Percentiles rank a stretch among this genome's conserved stretches.
Conservation (phyloP, 1,139 yeast species). For the Yamadazyma jaroonii region DNA sequence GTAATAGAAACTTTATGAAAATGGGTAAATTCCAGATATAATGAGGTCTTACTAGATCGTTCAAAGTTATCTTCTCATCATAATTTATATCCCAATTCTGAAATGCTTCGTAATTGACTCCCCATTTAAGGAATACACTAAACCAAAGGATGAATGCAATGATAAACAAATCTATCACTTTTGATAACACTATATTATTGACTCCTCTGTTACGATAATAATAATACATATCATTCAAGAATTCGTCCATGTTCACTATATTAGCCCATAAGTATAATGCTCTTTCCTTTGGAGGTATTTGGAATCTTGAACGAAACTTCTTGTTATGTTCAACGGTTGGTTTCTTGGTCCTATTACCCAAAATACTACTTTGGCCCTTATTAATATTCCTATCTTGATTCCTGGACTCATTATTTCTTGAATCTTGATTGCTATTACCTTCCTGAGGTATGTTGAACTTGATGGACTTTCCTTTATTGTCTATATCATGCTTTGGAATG, state of each 20-base stretch:
- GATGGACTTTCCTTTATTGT: constrained; percentile 1
- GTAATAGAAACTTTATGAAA: constrained; percentile 54
- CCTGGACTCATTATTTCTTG: no score
- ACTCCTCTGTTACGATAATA: constrained; percentile 87
- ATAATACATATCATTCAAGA: constrained; percentile 75
- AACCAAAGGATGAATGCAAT: constrained; percentile 75
- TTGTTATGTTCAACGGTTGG: neutral
- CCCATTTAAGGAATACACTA: constrained; percentile 77
- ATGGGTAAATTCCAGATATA: constrained; percentile 57
- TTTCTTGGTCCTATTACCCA: neutral
- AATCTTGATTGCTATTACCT: neutral
- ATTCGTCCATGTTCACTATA: constrained; percentile 84
- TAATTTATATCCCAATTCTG: constrained; percentile 15
- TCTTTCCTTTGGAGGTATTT: constrained; percentile 63
- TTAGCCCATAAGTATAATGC: constrained; percentile 97
- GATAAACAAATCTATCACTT: constrained; percentile 66
- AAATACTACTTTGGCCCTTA: neutral
- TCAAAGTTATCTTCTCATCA: constrained; percentile 26
- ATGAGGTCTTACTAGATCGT: constrained; percentile 53
- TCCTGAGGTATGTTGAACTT: constrained; percentile 3
- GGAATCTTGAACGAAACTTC: constrained; percentile 15
- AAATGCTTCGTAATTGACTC: constrained; percentile 62
- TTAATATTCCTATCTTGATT: neutral
- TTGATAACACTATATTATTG: constrained; percentile 65
- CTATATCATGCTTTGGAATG: constrained; percentile 4